Conservation (phyloP, 2,329 filamentous ascomycete genomes). For the Paramyrothecium sp. region DNA sequence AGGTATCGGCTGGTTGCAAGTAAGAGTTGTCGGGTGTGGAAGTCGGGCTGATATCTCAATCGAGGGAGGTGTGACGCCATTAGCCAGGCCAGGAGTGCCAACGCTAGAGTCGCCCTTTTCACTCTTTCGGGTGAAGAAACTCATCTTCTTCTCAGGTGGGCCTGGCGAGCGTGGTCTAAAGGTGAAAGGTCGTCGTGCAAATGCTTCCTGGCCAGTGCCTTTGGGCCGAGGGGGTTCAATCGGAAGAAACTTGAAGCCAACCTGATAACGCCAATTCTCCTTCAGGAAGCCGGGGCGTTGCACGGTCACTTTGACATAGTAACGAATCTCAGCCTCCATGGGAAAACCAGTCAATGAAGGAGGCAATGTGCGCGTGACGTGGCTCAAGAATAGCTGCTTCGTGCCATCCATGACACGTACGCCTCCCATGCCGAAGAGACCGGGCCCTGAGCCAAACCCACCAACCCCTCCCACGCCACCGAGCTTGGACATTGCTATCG, state of each 20-base stretch:
- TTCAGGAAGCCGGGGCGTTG: constrained; percentile 86
- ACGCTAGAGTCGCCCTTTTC: constrained; percentile 21
- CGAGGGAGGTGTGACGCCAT: constrained; percentile 49
- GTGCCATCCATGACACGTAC: constrained; percentile 63
- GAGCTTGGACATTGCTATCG: constrained; percentile 50
- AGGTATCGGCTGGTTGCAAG: constrained; percentile 83
- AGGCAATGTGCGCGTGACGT: constrained; percentile 84
- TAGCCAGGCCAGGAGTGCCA: constrained; percentile 25
- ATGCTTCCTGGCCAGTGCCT: constrained; percentile 72
- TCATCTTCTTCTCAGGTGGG: constrained; percentile 47
- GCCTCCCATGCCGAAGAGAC: constrained; percentile 47
- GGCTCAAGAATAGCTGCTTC: constrained; percentile 60
- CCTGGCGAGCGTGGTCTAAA: constrained; percentile 45
- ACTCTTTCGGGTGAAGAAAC: constrained; percentile 52
- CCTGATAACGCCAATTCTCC: constrained; percentile 74
- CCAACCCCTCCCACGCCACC: constrained; percentile 53
- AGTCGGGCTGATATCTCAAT: constrained; percentile 77
- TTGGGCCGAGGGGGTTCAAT: constrained; percentile 82
- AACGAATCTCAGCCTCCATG: constrained; percentile 83
- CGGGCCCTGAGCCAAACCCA: constrained; percentile 44
- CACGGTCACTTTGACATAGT: constrained; percentile 94
- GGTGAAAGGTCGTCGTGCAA: constrained; percentile 69
- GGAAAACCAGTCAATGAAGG: constrained; percentile 87
- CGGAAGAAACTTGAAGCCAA: constrained; percentile 82
- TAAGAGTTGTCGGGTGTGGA: constrained; percentile 83